Conservation (phyloP, 164 flowering plant genomes). For the Berberis vulgaris region DNA sequence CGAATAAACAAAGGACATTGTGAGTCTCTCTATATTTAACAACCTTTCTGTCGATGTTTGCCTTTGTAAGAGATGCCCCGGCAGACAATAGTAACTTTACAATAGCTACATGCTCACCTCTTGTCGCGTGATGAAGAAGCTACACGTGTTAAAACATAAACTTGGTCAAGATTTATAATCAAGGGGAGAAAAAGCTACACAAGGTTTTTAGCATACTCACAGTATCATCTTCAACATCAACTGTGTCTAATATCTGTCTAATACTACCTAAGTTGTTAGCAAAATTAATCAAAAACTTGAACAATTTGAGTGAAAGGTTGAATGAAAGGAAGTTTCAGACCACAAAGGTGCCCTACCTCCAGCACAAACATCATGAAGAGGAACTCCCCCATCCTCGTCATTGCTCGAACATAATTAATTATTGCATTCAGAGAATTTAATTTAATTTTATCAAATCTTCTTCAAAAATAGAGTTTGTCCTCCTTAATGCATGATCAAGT, state of each 20-base stretch:
- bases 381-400: no score
- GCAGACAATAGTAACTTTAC: conserved; percentile 43
- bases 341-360: no score
- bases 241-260: conserved; percentile 59
- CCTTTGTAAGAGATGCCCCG: conserved; percentile 63
- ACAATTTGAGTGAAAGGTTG: conserved; percentile 36
- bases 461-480: no score
- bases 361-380: no score
- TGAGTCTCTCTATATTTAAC: not conserved
- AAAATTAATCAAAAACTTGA: conserved; percentile 39
- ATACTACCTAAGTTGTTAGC: conserved; percentile 35
- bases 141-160: conserved; percentile 15
- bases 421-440: no score
- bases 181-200: not conserved
- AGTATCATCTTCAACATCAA: conserved; percentile 83
- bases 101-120: conserved; percentile 68
- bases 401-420: no score
- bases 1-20: not conserved
- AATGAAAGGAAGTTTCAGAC: no score
- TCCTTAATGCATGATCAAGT: no score
- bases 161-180: not conserved
- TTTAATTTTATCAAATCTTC: no score
- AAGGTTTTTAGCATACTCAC: conserved; percentile 31
- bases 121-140: conserved; percentile 96
- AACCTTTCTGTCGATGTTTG: conserved; percentile 71